Conservation (phyloP, 257 asterid species). For the Solanum microdontum region DNA sequence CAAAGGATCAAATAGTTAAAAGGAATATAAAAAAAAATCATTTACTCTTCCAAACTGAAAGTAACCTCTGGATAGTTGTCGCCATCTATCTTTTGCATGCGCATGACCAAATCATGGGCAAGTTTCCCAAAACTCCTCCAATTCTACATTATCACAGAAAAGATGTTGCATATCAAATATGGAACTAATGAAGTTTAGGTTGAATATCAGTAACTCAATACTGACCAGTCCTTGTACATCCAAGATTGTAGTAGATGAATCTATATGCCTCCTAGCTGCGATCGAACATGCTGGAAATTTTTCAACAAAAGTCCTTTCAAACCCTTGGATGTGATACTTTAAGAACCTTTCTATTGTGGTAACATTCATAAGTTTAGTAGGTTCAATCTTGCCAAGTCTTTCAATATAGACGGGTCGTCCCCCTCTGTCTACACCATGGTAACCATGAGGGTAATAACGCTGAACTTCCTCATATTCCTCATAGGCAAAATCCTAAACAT, state of each 20-base stretch:
- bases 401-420: slow-evolving; percentile 90
- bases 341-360: slow-evolving; percentile 85
- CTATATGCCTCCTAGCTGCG: slow-evolving; percentile 77
- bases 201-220: slow-evolving; percentile 11
- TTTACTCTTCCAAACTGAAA: slow-evolving; percentile 10
- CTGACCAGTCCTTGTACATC: slow-evolving; percentile 94
- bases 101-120: slow-evolving; percentile 82
- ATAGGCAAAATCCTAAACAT: slow-evolving; percentile 68
- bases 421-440: slow-evolving; percentile 92
- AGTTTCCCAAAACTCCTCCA: slow-evolving; percentile 95
- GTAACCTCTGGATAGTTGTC: slow-evolving; percentile 96
- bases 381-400: slow-evolving; percentile 85
- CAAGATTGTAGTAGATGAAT: slow-evolving; percentile 71
- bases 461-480: slow-evolving; percentile 78
- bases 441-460: slow-evolving; percentile 83
- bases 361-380: slow-evolving; percentile 71
- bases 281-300: slow-evolving; percentile 97
- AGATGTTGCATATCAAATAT: not conserved
- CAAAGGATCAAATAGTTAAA: slow-evolving; percentile 6
- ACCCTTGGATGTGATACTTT: slow-evolving; percentile 86
- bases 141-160: slow-evolving; percentile 41
- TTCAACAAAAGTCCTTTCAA: slow-evolving; percentile 63
- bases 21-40: not conserved
- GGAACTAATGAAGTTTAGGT: not conserved
- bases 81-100: slow-evolving; percentile 87